Percentiles rank a stretch among this genome's conserved stretches.
Conservation (phyloP, 495 filamentous ascomycete species). For the Pyrenopolyporus hunteri region DNA sequence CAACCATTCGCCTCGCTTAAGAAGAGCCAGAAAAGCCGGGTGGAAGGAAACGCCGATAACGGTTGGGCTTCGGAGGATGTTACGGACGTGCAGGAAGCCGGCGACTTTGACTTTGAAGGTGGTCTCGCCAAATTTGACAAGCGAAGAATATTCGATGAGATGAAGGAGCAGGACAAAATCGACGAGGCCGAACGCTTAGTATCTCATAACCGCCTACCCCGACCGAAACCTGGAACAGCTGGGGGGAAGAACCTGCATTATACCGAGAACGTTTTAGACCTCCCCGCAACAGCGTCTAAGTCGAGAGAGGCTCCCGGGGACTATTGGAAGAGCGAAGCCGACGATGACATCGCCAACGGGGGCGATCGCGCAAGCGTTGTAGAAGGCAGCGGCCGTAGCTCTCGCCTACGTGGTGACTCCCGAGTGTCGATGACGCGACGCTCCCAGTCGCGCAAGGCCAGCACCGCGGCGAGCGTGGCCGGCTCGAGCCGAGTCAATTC, state of each 20-base stretch:
- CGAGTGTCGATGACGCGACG: slow-evolving; percentile 50
- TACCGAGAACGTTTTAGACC: slow-evolving; percentile 87
- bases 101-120: slow-evolving; percentile 90
- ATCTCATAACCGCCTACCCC: slow-evolving; percentile 78
- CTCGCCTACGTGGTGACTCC: slow-evolving; percentile 55
- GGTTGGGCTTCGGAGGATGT: slow-evolving; percentile 97
- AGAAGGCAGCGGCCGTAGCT: slow-evolving; percentile 59
- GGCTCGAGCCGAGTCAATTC: slow-evolving; percentile 53
- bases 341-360: slow-evolving; percentile 59
- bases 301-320: slow-evolving; percentile 49
- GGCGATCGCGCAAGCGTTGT: slow-evolving; percentile 55
- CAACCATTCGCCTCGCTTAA: slow-evolving; percentile 63
- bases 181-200: slow-evolving; percentile 89
- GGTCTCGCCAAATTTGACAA: slow-evolving; percentile 95
- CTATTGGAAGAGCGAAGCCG: slow-evolving; percentile 74
- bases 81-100: slow-evolving; percentile 93
- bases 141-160: slow-evolving; percentile 82
- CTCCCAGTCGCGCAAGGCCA: slow-evolving; percentile 69
- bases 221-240: slow-evolving; percentile 74
- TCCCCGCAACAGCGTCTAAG: slow-evolving; percentile 48
- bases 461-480: slow-evolving; percentile 47
- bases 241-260: slow-evolving; percentile 91
- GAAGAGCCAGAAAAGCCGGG: slow-evolving; percentile 54
- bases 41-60: slow-evolving; percentile 67
- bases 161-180: slow-evolving; percentile 82